A percentile compares a stretch with the other conserved stretches of the same genome.
Conservation (phyloP, 2,329 filamentous ascomycete genomes). For the Metarhizium album region DNA sequence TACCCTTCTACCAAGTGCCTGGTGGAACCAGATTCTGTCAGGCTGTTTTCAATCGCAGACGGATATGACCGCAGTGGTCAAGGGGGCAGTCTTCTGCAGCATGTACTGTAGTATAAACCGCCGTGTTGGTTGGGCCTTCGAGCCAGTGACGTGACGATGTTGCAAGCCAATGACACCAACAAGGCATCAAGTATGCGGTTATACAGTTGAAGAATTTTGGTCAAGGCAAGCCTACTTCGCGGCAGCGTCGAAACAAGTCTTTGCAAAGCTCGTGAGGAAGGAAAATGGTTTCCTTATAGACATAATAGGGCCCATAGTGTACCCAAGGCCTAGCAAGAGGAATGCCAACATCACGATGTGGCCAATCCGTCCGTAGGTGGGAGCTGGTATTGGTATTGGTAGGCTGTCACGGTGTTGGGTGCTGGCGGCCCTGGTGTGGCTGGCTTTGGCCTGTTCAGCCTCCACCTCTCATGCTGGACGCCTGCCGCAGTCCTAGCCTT, state of each 20-base stretch:
- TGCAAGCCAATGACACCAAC: background rate
- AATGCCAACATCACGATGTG: background rate
- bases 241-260: background rate
- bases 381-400: background rate
- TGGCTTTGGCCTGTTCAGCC: no score
- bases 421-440: no score
- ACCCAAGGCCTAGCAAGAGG: background rate
- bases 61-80: background rate
- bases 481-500: background rate
- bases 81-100: background rate
- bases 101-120: background rate
- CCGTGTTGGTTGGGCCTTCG: background rate
- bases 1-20: constrained; percentile 7
- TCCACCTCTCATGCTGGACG: background rate
- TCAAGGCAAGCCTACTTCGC: background rate
- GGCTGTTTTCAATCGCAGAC: background rate
- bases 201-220: background rate
- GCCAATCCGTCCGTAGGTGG: background rate
- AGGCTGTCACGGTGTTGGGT: background rate
- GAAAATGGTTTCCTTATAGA: background rate
- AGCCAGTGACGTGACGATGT: background rate
- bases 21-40: background rate
- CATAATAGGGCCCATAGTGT: background rate
- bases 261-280: background rate
- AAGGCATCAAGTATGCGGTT: background rate